Conservation (phyloP, 352 stramenopile species). For the Halophytophthora batemanensis region DNA sequence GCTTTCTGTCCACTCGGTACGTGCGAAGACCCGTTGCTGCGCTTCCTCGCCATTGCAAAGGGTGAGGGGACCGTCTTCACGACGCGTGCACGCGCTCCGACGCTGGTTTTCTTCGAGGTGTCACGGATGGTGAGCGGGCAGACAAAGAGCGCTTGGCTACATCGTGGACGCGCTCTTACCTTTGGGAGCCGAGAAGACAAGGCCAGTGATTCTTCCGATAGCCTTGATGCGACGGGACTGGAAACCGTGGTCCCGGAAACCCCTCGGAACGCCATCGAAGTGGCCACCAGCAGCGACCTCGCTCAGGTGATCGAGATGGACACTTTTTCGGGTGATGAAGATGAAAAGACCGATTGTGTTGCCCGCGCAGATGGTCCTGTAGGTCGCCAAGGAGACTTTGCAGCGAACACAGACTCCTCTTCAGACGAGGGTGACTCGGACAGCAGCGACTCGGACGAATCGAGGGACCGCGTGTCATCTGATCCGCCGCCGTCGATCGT, state of each 20-base stretch:
- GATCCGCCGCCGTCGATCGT: slow-evolving; percentile 39
- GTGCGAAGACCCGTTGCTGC: slow-evolving; percentile 58
- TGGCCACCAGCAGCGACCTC: slow-evolving; percentile 73
- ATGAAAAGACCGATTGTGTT: slow-evolving; percentile 23
- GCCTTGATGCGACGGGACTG: slow-evolving; percentile 15
- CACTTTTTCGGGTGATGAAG: slow-evolving; percentile 41
- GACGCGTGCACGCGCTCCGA: slow-evolving; percentile 81
- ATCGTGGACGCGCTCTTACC: slow-evolving; percentile 40
- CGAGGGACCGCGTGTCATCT: slow-evolving; percentile 54
- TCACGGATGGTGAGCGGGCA: slow-evolving; percentile 36
- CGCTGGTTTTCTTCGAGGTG: slow-evolving; percentile 84
- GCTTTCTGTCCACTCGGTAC: slow-evolving; percentile 71
- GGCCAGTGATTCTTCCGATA: slow-evolving; percentile 14
- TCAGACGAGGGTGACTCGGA: slow-evolving; percentile 26
- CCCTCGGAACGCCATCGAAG: slow-evolving; percentile 64
- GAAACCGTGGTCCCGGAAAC: slow-evolving; percentile 12
- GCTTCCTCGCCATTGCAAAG: slow-evolving; percentile 58
- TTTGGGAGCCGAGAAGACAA: slow-evolving; percentile 33
- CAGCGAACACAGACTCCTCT: slow-evolving; percentile 10
- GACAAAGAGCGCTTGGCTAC: slow-evolving; percentile 52
- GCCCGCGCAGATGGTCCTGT: slow-evolving; percentile 19
- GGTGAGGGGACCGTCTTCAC: slow-evolving; percentile 84
- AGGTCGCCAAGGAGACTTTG: slow-evolving; percentile 13
- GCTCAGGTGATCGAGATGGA: slow-evolving; percentile 61
- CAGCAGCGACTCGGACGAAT: slow-evolving; percentile 35